phyloP scores from a whole-genome alignment of 1,284 basidiomycete genomes.

The Porogramme epimiltina region DNA sequence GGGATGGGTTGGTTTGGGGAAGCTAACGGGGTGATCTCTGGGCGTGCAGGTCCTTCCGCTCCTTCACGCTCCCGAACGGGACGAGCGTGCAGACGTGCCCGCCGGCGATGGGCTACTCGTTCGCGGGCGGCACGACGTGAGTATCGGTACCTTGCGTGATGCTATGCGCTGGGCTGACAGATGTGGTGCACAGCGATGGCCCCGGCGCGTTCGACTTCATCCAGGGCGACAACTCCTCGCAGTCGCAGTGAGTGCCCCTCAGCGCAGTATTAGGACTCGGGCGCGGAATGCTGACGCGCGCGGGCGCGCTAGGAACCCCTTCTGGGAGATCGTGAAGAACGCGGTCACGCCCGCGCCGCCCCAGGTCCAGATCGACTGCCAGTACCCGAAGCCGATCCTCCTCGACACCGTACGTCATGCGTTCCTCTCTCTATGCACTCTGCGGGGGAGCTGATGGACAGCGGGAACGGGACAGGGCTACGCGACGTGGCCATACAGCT shows the following conservation, averaged over 20 bases:
- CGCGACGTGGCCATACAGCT: constrained; percentile 70
- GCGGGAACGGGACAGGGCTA: constrained; percentile 47
- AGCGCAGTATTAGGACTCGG: background rate
- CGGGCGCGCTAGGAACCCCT: constrained; percentile 62
- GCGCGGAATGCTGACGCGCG: background rate
- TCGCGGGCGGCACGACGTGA: constrained; percentile 82
- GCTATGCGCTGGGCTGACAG: background rate
- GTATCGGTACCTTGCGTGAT: constrained; percentile 16
- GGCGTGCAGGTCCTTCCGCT: constrained; percentile 65
- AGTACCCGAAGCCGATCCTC: constrained; percentile 80
- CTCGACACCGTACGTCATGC: constrained; percentile 59
- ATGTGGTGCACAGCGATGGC: constrained; percentile 56
- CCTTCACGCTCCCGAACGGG: constrained; percentile 68
- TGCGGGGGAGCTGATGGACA: background rate
- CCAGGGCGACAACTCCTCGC: constrained; percentile 72
- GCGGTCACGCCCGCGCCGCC: constrained; percentile 67
- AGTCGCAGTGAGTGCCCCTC: constrained; percentile 45
- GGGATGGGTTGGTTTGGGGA: too few relatives aligned
- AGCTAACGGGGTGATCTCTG: too few relatives aligned
- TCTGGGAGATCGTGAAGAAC: constrained; percentile 81
- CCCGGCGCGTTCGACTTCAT: constrained; percentile 83
- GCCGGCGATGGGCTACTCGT: constrained; percentile 73
- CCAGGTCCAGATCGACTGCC: constrained; percentile 68
- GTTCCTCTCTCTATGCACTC: background rate
- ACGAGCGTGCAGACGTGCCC: constrained; percentile 75